Evolutionary conservation across 345 rosid species (phyloP), one percentile per base, ranked within the genome.

Genomic region (Raphanus sativus): DNA sequence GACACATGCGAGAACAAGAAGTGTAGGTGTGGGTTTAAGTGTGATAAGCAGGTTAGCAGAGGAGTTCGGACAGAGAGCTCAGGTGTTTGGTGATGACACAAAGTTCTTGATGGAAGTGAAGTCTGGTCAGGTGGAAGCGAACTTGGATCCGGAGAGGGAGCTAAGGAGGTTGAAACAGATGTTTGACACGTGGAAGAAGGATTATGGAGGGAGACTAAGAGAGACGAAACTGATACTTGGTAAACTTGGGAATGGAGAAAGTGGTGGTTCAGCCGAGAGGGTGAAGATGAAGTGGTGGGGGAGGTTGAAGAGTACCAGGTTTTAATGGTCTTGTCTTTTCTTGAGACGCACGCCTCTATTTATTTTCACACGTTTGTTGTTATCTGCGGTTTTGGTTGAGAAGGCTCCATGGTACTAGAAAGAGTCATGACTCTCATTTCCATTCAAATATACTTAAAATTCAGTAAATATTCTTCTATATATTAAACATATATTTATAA

Each of bases 151-250:
- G 10, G 90, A 80, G 10, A 82, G 85, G 11, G 97, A 89, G 81
- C 80, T 94, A 59, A 69, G 87, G 67, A 90, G 86, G 65, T 74
- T 94, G 85, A 94, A 84, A 82, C 71, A 64, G 10, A 82, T 84
- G 79, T 94, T 94, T 48, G 93, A 90, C 81, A 30, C 81, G 34
- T 94, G 98, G 98, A 94, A 87, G 86, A 94, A 89, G 66, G 96
- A 89, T 63, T 94, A 87, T 80, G 92, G 89, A 82, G 81, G 74
- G 54, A 84, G 88, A 80, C 74, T 94, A 74, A 83, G 85, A 74
- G 94, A 90, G 42, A 76, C 90, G n/a, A 94, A 86, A 71, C 50
- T 77, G 71, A 70, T 77, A 70, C 66, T 77, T 12, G 15, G 76
- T 21, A 77, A 42, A 40, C 81, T 70, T 40, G 81, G 81, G 29